Evolutionary conservation across 495 filamentous ascomycete genomes (phyloP).

Genomic region (Aspergillus mulundensis): DNA sequence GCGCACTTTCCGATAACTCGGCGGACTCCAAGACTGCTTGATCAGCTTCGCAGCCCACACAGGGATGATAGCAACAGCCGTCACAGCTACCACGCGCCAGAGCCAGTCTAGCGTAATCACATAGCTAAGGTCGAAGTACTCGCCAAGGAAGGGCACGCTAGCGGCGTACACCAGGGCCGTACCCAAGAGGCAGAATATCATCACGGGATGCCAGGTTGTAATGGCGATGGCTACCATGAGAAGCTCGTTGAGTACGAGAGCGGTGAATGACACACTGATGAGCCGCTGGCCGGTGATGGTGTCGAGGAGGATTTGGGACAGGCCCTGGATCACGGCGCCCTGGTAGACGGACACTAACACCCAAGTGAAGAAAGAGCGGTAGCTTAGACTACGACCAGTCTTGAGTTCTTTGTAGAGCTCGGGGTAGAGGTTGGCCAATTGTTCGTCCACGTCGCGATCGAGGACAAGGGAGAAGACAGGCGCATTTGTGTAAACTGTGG

Average conservation of each 20-base stretch:
- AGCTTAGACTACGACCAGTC: slow-evolving; percentile 74
- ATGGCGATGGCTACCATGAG: slow-evolving; percentile 96
- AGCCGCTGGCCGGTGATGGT: slow-evolving; percentile 64
- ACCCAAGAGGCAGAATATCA: slow-evolving; percentile 78
- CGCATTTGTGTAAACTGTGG: slow-evolving; percentile 89
- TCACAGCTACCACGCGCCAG: slow-evolving; percentile 81
- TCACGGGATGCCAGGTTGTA: slow-evolving; percentile 94
- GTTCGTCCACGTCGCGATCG: slow-evolving; percentile 91
- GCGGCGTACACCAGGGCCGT: slow-evolving; percentile 76
- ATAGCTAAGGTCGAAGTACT: slow-evolving; percentile 85
- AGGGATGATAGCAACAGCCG: slow-evolving; percentile 76
- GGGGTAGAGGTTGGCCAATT: slow-evolving; percentile 89
- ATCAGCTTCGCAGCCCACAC: slow-evolving; percentile 81
- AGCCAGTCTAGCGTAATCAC: slow-evolving; percentile 75
- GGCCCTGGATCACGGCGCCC: slow-evolving; percentile 87
- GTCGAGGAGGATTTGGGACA: slow-evolving; percentile 81
- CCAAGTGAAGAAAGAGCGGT: slow-evolving; percentile 95
- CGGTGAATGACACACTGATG: slow-evolving; percentile 88
- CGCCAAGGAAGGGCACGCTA: slow-evolving; percentile 79
- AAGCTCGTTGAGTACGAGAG: slow-evolving; percentile 89
- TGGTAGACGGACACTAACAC: slow-evolving; percentile 95
- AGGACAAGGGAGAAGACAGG: slow-evolving; percentile 96
- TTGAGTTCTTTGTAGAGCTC: slow-evolving; percentile 97
- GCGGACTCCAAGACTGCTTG: slow-evolving; percentile 77
- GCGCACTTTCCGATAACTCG: slow-evolving; percentile 94